These are phyloP conservation scores for Puccinia horiana DNA, from an alignment of 1,284 basidiomycete species.

Conservation along the genomic window DNA sequence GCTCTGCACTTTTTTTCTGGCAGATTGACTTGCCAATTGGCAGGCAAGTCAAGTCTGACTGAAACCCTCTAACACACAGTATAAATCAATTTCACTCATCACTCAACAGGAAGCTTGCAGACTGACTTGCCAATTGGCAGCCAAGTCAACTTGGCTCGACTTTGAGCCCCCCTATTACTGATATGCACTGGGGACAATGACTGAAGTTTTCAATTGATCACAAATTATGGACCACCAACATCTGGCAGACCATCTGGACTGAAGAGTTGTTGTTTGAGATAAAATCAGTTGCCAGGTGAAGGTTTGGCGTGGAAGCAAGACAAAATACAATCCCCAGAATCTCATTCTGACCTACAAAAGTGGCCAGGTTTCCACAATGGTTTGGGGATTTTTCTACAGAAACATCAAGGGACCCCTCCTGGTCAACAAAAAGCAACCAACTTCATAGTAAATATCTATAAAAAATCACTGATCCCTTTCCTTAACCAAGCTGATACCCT, in stretches of 20 bases:
- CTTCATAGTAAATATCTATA: background rate
- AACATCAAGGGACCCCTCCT: background rate
- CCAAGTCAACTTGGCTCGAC: too few species aligned
- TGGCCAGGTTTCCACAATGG: background rate
- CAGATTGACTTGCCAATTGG: too few species aligned
- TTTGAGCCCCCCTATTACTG: too few species aligned
- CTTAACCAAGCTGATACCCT: background rate
- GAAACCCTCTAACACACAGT: too few species aligned
- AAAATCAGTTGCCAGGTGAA: background rate
- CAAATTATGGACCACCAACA: background rate
- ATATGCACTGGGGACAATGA: background rate
- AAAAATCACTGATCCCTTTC: background rate
- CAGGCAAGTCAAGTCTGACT: too few species aligned
- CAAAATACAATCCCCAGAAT: background rate
- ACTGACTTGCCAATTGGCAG: too few species aligned
- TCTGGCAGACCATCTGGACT: background rate
- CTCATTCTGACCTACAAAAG: background rate
- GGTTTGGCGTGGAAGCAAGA: background rate
- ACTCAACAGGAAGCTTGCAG: too few species aligned
- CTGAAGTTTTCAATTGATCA: conserved; percentile 23
- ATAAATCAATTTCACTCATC: too few species aligned
- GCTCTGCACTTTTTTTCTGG: too few species aligned
- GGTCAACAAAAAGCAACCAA: background rate
- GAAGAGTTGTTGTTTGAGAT: background rate
- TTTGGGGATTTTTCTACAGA: conserved; percentile 10